phyloP scores from a whole-genome alignment of 257 asterid species.

The Cordia subcordata region DNA sequence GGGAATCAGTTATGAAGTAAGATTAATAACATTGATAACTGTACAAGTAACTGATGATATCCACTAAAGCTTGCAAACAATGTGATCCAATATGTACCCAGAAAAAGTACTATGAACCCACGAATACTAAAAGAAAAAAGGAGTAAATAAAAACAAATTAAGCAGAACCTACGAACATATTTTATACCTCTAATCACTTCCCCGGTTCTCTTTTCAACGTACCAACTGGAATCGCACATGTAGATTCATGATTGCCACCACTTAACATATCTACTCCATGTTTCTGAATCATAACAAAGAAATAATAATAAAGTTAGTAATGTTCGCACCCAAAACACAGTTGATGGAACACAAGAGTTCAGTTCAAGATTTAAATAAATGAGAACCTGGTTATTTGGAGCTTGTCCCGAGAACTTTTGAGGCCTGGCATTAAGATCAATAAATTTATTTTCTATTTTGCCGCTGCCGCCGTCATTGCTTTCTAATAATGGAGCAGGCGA shows the following conservation, averaged over 20 bases:
- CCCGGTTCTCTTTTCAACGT: conserved; percentile 48
- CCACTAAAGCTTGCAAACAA: too few species aligned
- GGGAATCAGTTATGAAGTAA: neutral
- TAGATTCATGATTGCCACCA: conserved; percentile 50
- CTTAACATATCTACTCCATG: conserved; percentile 27
- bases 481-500: conserved; percentile 23
- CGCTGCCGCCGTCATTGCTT: conserved; percentile 26
- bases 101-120: neutral
- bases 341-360: neutral
- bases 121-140: neutral
- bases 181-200: conserved; percentile 54
- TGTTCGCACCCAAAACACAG: too few species aligned
- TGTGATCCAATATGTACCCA: neutral
- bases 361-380: neutral
- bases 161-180: neutral
- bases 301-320: too few species aligned
- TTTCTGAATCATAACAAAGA: conserved; percentile 16
- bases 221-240: conserved; percentile 57
- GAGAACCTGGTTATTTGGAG: conserved; percentile 54
- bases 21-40: neutral
- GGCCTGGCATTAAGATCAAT: conserved; percentile 89
- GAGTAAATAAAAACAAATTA: neutral
- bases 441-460: conserved; percentile 44
- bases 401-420: conserved; percentile 50
- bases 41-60: neutral